Evolutionary conservation across 306 rosid genomes (phyloP).

Genomic region (Fagus crenata): DNA sequence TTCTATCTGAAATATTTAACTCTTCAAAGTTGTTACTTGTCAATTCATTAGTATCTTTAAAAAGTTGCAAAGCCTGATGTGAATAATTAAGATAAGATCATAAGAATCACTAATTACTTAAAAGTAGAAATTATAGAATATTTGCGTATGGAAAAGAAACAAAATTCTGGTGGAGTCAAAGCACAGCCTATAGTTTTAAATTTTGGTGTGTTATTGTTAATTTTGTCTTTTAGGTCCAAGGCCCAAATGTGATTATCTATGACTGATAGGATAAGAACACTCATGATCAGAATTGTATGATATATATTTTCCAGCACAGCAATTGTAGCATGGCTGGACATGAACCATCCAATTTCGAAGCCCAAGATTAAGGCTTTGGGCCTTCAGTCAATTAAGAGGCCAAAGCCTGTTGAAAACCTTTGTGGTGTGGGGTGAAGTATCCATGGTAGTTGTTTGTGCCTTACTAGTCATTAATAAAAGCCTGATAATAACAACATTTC

Average conservation of each 20-base stretch:
- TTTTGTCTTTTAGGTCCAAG: too few relatives aligned
- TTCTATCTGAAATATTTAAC: conserved; percentile 2
- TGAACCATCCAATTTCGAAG: too few relatives aligned
- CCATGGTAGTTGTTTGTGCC: too few relatives aligned
- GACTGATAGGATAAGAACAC: background rate
- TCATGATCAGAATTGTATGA: background rate
- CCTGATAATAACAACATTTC: too few relatives aligned
- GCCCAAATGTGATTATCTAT: background rate
- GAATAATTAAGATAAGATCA: background rate
- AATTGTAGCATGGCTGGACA: too few relatives aligned
- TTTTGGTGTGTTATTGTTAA: background rate
- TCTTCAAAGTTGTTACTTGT: background rate
- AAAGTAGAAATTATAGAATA: too few relatives aligned
- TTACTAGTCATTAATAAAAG: too few relatives aligned
- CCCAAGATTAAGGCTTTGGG: too few relatives aligned
- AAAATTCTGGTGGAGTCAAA: background rate
- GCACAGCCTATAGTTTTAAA: background rate
- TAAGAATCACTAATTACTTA: conserved; percentile 2
- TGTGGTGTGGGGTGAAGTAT: too few relatives aligned
- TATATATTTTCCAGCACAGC: too few relatives aligned
- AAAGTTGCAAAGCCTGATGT: background rate
- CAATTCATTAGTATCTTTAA: background rate
- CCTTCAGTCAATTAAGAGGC: too few relatives aligned
- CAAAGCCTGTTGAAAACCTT: too few relatives aligned
- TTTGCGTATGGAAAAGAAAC: background rate